Evolutionary conservation across 768 basidiomycete genomes (phyloP).

Genomic region (Boletus speciosus): DNA sequence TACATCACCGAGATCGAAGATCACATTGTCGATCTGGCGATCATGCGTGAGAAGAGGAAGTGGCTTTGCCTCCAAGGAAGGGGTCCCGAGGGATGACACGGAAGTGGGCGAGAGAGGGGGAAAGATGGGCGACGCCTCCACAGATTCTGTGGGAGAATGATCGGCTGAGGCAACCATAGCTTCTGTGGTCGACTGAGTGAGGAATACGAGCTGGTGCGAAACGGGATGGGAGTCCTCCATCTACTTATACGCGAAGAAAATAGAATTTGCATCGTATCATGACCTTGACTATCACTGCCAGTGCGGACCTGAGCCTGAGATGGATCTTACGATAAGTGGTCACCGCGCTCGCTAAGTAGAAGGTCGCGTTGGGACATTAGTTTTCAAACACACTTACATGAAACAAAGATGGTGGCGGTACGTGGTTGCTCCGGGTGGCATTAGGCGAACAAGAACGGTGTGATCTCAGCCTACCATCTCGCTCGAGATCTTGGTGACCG

Average conservation of each 20-base stretch:
- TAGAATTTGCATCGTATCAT: not conserved
- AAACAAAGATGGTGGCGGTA: too few relatives aligned
- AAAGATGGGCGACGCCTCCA: not conserved
- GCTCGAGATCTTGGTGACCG: too few relatives aligned
- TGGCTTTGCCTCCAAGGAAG: not conserved
- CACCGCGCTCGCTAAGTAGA: too few relatives aligned
- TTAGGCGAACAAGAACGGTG: too few relatives aligned
- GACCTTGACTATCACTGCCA: not conserved
- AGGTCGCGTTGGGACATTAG: too few relatives aligned
- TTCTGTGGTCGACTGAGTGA: not conserved
- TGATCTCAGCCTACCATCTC: too few relatives aligned
- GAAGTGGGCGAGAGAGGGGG: not conserved
- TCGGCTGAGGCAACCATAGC: constrained; percentile 1
- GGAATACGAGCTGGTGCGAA: not conserved
- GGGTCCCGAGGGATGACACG: not conserved
- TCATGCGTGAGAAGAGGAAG: not conserved
- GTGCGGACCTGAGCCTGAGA: not conserved
- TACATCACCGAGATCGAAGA: constrained; percentile 23
- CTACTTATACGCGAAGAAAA: not conserved
- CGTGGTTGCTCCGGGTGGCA: too few relatives aligned
- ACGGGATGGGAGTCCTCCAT: not conserved
- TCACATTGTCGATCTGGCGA: constrained; percentile 20
- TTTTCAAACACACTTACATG: too few relatives aligned
- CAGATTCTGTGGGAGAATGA: not conserved
- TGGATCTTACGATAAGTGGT: too few relatives aligned